These are phyloP conservation scores for Abelmoschus esculentus DNA, from an alignment of 345 rosid genomes.

Conservation along the genomic window DNA sequence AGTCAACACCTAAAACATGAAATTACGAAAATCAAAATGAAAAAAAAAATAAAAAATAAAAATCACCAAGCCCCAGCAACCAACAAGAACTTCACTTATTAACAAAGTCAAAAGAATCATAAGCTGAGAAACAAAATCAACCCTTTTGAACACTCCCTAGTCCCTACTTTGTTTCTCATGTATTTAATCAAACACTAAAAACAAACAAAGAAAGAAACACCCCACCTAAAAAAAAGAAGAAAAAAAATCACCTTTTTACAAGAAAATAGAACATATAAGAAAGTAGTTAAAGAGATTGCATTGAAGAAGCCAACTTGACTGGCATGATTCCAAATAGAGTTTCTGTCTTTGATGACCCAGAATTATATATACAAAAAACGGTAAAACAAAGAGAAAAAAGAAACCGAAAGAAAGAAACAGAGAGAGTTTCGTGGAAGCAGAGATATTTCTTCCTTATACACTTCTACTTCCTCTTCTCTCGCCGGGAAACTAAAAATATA, in stretches of 20 bases:
- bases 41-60: not conserved
- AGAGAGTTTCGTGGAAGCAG: slow-evolving; percentile 70
- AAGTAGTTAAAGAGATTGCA: slow-evolving; percentile 18
- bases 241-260: slow-evolving; percentile 2
- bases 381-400: not conserved
- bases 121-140: too few species aligned
- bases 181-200: not conserved
- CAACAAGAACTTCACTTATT: not conserved
- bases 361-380: slow-evolving; percentile 1
- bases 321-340: slow-evolving; percentile 16
- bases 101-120: not conserved
- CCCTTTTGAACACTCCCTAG: not conserved
- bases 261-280: not conserved
- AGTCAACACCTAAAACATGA: slow-evolving; percentile 12
- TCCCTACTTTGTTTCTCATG: not conserved
- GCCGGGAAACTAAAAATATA: slow-evolving; percentile 45
- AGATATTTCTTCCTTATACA: slow-evolving; percentile 68
- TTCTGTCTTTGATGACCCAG: slow-evolving; percentile 20
- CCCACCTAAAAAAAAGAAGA: not conserved
- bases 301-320: slow-evolving; percentile 11
- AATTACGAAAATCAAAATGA: not conserved
- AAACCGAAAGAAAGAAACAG: slow-evolving; percentile 13
- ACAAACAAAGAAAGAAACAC: not conserved
- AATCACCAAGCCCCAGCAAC: slow-evolving; percentile 7
- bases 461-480: slow-evolving; percentile 73